Conservation (phyloP, 495 filamentous ascomycete species). For the Chaetomidium leptoderma region DNA sequence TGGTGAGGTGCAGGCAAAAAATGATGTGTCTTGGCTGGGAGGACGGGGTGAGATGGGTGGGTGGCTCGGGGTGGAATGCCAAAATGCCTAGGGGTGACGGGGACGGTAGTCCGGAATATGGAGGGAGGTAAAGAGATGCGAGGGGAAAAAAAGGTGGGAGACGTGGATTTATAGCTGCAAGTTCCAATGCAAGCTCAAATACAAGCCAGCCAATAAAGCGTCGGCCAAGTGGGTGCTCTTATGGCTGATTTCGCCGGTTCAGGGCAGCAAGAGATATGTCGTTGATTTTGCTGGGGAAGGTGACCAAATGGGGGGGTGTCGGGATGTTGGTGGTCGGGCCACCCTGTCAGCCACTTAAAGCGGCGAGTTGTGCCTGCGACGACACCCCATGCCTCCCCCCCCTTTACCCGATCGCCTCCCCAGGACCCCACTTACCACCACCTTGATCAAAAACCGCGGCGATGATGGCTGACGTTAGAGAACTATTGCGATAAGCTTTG, state of each 20-base stretch:
- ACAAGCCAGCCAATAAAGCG: slow-evolving; percentile 3
- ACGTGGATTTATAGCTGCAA: slow-evolving; percentile 9
- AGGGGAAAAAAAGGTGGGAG: slow-evolving; percentile 3
- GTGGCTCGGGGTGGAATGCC: background rate
- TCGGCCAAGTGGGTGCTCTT: background rate
- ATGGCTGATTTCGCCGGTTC: background rate
- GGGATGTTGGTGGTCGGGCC: background rate
- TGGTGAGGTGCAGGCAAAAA: background rate
- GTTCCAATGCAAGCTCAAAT: background rate
- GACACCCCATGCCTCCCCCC: background rate
- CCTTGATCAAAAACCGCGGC: background rate
- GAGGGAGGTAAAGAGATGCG: background rate
- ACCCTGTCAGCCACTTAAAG: slow-evolving; percentile 3
- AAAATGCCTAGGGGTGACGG: background rate
- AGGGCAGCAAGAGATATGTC: slow-evolving; percentile 1
- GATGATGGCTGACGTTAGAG: background rate
- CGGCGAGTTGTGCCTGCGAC: background rate
- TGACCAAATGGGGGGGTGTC: background rate
- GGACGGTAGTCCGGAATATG: background rate
- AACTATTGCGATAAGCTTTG: background rate
- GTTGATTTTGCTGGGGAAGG: background rate
- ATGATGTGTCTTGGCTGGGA: slow-evolving; percentile 1
- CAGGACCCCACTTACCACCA: background rate
- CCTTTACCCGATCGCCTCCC: too few species aligned
- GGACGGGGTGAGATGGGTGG: background rate